Evolutionary conservation across 805 yeast species (phyloP).

Genomic region (Blastobotrys americana): DNA sequence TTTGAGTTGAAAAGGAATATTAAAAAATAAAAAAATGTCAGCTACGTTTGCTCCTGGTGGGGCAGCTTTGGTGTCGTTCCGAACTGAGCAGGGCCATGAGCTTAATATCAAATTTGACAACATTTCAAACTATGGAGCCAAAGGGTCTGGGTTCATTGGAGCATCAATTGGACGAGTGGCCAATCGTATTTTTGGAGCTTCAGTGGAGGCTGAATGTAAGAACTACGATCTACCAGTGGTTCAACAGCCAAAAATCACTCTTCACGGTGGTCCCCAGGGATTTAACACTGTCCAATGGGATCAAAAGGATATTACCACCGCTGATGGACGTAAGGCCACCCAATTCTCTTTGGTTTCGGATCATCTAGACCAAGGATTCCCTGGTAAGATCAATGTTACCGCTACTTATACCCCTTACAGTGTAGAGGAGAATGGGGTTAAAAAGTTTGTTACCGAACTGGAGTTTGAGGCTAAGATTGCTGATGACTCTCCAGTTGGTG

Average conservation of each 20-base stretch:
- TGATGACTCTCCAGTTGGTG: conserved; percentile 30
- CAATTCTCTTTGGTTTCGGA: conserved; percentile 38
- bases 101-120: conserved; percentile 18
- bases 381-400: conserved; percentile 44
- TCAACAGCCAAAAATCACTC: conserved; percentile 37
- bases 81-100: conserved; percentile 21
- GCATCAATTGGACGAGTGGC: conserved; percentile 62
- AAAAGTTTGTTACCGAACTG: conserved; percentile 36
- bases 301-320: conserved; percentile 27
- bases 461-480: conserved; percentile 41
- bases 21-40: no score
- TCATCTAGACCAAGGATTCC: conserved; percentile 51
- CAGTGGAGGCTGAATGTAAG: conserved; percentile 36
- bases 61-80: conserved; percentile 21
- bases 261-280: conserved; percentile 45
- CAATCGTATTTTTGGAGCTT: conserved; percentile 47
- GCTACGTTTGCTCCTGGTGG: conserved; percentile 13
- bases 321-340: conserved; percentile 22
- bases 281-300: conserved; percentile 28
- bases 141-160: conserved; percentile 38
- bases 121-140: conserved; percentile 35
- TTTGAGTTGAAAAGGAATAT: no score
- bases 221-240: conserved; percentile 31
- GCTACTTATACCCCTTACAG: conserved; percentile 41
- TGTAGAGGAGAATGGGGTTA: conserved; percentile 14